Evolutionary conservation across 257 asterid species (phyloP), one percentile per base, ranked within the genome.

Genomic region (Petunia axillaris): DNA sequence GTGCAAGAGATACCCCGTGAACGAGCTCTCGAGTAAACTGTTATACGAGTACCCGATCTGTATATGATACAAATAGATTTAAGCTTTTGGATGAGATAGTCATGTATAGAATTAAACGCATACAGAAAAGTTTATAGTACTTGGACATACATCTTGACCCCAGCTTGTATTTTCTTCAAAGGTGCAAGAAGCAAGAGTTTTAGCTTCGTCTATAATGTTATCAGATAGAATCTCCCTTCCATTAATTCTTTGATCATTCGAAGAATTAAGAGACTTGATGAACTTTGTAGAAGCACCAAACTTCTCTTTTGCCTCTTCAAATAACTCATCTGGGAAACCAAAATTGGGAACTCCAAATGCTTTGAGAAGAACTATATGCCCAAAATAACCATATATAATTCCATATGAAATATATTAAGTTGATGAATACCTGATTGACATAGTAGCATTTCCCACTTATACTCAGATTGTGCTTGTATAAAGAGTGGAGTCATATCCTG

Each of bases 31-130:
- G 66, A 92, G 78, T 80, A 93, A 73, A 71, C 93, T 74, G 5
- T 84, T 92, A 58, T 93, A 93, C 1, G 94, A 91, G 81, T 93
- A 93, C 2, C 98, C 98, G 4, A 92, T 88, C 98, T 93, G 90
- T 41, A 37, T 10, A 78, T 40, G 6, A 52, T 4, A 43, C 9
- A 70, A 10, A 16, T 0, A 64, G 1, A 50, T 58, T 15, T 46
- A 71, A 25, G 3, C 39, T 48, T 70, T 71, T 35, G 25, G 60
- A 71, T 35, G 0, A 71, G 35, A 48, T 4, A 2, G 5, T 71
- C 0, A 46, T 6, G 25, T 25, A 25, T 25, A 48, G 0, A 5
- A 70, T 0, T 70, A 4, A 68, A n/a, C 1, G n/a, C 0, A 3
- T 1, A 0, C 5, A 1, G 3, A 67, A 25, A 25, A 25, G 25